These are phyloP conservation scores for Volvariella surrecta DNA, from an alignment of 1,284 basidiomycete species.

Conservation along the genomic window DNA sequence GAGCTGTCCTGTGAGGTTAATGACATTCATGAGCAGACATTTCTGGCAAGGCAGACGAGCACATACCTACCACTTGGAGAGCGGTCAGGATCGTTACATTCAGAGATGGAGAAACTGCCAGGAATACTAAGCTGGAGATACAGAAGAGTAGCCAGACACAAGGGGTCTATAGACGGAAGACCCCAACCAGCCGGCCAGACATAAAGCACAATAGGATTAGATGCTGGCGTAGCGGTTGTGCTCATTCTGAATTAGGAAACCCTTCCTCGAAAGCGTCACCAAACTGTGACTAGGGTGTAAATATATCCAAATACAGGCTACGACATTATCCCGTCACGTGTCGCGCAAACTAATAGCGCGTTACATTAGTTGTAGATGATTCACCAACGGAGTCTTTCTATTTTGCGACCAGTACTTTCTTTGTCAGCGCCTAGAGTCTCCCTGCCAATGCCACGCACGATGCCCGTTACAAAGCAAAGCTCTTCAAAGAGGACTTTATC, in stretches of 20 bases:
- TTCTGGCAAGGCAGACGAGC: slow-evolving; percentile 6
- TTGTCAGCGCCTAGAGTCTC: too few relatives aligned
- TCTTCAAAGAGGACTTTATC: slow-evolving; percentile 2
- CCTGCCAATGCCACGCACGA: neutral
- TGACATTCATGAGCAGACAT: slow-evolving; percentile 5
- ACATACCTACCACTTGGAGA: slow-evolving; percentile 64
- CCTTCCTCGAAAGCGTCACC: too few relatives aligned
- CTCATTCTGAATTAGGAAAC: too few relatives aligned
- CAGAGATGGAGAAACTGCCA: slow-evolving; percentile 48
- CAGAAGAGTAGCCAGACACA: slow-evolving; percentile 54
- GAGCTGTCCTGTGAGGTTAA: slow-evolving; percentile 45
- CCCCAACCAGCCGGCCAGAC: slow-evolving; percentile 63
- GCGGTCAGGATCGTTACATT: slow-evolving; percentile 61
- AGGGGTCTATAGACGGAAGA: slow-evolving; percentile 56
- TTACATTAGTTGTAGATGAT: too few relatives aligned
- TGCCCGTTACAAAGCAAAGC: slow-evolving; percentile 7
- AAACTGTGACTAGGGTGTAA: too few relatives aligned
- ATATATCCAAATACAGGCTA: too few relatives aligned
- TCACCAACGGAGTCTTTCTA: too few relatives aligned
- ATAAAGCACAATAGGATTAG: slow-evolving; percentile 32
- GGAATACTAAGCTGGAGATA: slow-evolving; percentile 61
- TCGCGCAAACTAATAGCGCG: too few relatives aligned
- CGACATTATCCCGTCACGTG: too few relatives aligned
- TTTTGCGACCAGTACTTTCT: too few relatives aligned
- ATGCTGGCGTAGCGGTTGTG: too few relatives aligned